phyloP scores from a whole-genome alignment of 2,329 filamentous ascomycete species.

The Seiridium cupressi region DNA sequence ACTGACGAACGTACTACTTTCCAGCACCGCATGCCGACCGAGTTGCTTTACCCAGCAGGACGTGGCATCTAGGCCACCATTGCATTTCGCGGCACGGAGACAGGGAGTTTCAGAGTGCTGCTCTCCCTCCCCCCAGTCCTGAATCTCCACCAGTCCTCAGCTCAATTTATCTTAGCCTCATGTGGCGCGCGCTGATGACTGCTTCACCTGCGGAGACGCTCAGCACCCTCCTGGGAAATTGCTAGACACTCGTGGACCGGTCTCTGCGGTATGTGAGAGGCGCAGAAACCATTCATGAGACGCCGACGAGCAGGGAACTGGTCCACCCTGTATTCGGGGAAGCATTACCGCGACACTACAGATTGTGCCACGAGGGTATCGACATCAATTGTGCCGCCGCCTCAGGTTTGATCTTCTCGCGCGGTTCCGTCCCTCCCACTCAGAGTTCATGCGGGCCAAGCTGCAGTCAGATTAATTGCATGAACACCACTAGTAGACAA shows the following conservation, averaged over 20 bases:
- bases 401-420: background rate
- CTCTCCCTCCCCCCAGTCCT: background rate
- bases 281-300: conserved; percentile 1
- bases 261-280: background rate
- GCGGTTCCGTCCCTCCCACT: background rate
- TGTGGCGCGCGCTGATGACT: background rate
- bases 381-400: background rate
- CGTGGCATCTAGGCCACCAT: background rate
- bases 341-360: background rate
- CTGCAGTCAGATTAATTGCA: background rate
- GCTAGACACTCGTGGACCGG: background rate
- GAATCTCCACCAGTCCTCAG: background rate
- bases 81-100: conserved; percentile 2
- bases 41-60: background rate
- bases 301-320: background rate
- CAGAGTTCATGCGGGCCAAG: background rate
- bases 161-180: background rate
- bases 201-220: background rate
- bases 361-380: background rate
- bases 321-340: background rate
- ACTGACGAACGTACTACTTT: too few relatives aligned
- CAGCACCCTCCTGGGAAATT: background rate
- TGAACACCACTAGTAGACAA: background rate
- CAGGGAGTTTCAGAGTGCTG: background rate
- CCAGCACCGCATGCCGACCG: too few relatives aligned